Evolutionary conservation across 345 rosid species (phyloP).

Genomic region (Melastoma malabathricum): DNA sequence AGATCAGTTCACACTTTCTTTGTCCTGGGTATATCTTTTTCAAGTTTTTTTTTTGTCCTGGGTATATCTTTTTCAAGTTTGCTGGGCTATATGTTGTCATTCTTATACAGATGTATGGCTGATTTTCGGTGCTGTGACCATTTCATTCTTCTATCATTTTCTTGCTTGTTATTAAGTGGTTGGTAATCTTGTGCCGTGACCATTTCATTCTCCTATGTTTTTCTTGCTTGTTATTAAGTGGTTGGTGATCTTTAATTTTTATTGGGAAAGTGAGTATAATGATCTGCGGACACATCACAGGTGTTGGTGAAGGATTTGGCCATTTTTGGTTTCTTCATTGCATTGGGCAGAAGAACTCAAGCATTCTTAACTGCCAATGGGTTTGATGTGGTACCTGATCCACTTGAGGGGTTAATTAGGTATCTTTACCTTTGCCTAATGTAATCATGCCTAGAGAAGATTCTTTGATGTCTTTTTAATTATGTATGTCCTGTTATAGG

Average conservation of each 20-base stretch:
- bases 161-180: background rate
- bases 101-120: background rate
- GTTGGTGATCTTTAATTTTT: background rate
- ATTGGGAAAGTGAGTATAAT: conserved; percentile 4
- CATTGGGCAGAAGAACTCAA: conserved; percentile 75
- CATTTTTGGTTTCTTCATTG: conserved; percentile 94
- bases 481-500: conserved; percentile 24
- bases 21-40: no score
- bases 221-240: background rate
- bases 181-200: no score
- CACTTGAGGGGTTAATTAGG: conserved; percentile 69
- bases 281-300: conserved; percentile 32
- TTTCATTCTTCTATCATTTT: no score
- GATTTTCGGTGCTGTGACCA: background rate
- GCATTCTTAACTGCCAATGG: conserved; percentile 67
- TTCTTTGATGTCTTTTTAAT: conserved; percentile 8
- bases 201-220: no score
- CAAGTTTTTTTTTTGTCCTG: no score
- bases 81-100: background rate
- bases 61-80: no score
- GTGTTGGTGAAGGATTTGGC: conserved; percentile 92
- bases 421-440: conserved; percentile 9
- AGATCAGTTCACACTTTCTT: no score
- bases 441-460: conserved; percentile 3
- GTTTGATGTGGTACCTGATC: conserved; percentile 42